Percentiles rank a stretch among this genome's conserved stretches.
These are phyloP conservation scores for Neofusicoccum umdonicola DNA, from an alignment of 2,329 filamentous ascomycete species.

Conservation along the genomic window DNA sequence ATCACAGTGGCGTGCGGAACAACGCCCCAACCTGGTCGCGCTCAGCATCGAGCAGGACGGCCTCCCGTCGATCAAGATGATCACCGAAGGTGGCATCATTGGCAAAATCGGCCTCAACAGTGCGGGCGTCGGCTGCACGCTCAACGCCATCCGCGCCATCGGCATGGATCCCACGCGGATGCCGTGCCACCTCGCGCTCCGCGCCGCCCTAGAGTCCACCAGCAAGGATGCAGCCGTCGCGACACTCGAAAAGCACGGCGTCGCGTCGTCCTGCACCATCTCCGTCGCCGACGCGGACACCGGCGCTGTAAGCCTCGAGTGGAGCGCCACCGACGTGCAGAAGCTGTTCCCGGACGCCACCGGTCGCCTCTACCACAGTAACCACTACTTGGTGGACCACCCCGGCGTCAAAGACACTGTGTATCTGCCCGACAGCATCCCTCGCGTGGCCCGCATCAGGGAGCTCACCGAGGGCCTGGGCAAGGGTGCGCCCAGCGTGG, in stretches of 20 bases:
- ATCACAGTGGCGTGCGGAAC: constrained; percentile 49
- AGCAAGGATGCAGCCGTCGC: constrained; percentile 49
- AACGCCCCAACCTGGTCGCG: constrained; percentile 51
- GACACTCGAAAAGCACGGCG: constrained; percentile 45
- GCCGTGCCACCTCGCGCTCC: constrained; percentile 61
- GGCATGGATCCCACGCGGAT: constrained; percentile 53
- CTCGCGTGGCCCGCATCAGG: constrained; percentile 38
- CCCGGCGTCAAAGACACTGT: constrained; percentile 39
- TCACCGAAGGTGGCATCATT: constrained; percentile 61
- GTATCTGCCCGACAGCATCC: constrained; percentile 43
- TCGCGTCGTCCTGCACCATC: constrained; percentile 56
- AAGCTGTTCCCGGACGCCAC: constrained; percentile 31
- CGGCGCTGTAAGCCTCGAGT: constrained; percentile 52
- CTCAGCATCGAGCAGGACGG: constrained; percentile 44
- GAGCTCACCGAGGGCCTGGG: constrained; percentile 28
- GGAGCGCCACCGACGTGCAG: constrained; percentile 12
- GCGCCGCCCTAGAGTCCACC: constrained; percentile 53
- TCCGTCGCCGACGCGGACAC: constrained; percentile 48
- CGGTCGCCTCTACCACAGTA: constrained; percentile 35
- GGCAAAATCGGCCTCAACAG: constrained; percentile 66
- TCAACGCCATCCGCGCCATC: constrained; percentile 61
- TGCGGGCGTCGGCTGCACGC: constrained; percentile 56
- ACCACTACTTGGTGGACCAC: constrained; percentile 44
- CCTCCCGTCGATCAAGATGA: constrained; percentile 52
- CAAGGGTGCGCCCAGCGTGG: constrained; percentile 23